Evolutionary conservation across 202 grass and related monocot genomes (phyloP), one percentile per base, ranked within the genome.

Genomic region (Eragrostis tef): DNA sequence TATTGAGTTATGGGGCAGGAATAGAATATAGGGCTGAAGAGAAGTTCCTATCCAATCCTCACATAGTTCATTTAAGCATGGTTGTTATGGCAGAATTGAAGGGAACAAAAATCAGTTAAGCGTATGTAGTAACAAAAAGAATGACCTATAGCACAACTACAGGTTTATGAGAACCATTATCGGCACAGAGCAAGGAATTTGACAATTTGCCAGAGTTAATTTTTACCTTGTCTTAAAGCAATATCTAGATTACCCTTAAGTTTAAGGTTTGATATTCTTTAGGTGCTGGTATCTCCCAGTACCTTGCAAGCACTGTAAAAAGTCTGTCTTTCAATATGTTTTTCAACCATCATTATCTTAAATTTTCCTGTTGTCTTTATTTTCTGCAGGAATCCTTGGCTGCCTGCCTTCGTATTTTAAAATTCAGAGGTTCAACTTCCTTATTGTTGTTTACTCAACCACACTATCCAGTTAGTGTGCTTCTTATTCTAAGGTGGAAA

Each of bases 401-500:
- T 59, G 41, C 6, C 14, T 75, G 14, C 63, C 36, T 52, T 56
- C 46, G 76, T 74, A 64, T 59, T 54, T 79, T 74, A 48, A 39
- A 44, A n/a, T 50, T 44, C 61, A 7, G 7, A 45, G 64, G 10
- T 8, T 71, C 42, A 83, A 42, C 62, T 31, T 86, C 84, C 43
- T 59, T 59, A 43, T 70, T 34, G 65, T 51, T 85, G 51, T 9
- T 61, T 36, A 71, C 47, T 75, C 64, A 69, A 67, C 59, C 77
- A 77, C 58, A 4, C 49, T 72, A 84, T 81, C 50, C 31, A 73
- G 34, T 39, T 52, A 60, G 42, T 46, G 34, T 43, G 20, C 64
- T 16, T 12, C 60, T 78, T 81, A 52, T 73, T 83, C 29, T 53
- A 74, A 85, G 82, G 86, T 91, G 41, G 9, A 68, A 11, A 49